Conservation (phyloP, 2,329 filamentous ascomycete species). For the Colletotrichum sp. region DNA sequence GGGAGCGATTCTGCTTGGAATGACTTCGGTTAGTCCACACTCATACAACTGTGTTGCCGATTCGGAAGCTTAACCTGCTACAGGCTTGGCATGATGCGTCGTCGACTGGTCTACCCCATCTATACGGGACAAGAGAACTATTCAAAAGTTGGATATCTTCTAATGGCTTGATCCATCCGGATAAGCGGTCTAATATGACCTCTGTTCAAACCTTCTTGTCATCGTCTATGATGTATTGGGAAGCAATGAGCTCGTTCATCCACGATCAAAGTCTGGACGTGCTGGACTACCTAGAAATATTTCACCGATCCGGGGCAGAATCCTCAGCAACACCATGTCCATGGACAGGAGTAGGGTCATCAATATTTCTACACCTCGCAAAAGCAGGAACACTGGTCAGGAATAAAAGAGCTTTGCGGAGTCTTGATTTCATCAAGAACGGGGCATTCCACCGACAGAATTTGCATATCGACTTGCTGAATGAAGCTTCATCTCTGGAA, state of each 20-base stretch:
- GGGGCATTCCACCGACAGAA: background rate
- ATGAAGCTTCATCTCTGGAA: background rate
- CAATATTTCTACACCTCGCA: background rate
- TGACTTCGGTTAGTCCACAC: background rate
- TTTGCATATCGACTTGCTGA: background rate
- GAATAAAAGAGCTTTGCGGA: background rate
- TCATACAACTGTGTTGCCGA: background rate
- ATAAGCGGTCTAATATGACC: fast-evolving
- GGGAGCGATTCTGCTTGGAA: background rate
- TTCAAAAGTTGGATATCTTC: background rate
- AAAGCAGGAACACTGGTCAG: background rate
- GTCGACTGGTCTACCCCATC: background rate
- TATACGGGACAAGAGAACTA: background rate
- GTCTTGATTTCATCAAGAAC: background rate
- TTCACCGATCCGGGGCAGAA: background rate
- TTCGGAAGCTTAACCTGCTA: fast-evolving
- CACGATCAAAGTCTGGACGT: background rate
- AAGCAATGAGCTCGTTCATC: background rate
- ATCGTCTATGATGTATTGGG: background rate
- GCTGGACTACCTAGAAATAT: background rate
- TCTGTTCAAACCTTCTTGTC: background rate
- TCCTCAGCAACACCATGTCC: background rate
- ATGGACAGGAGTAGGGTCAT: background rate
- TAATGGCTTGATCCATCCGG: fast-evolving
- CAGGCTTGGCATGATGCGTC: background rate